phyloP scores from a whole-genome alignment of 2,329 filamentous ascomycete species.

The Coccinonectria pachysandricola region DNA sequence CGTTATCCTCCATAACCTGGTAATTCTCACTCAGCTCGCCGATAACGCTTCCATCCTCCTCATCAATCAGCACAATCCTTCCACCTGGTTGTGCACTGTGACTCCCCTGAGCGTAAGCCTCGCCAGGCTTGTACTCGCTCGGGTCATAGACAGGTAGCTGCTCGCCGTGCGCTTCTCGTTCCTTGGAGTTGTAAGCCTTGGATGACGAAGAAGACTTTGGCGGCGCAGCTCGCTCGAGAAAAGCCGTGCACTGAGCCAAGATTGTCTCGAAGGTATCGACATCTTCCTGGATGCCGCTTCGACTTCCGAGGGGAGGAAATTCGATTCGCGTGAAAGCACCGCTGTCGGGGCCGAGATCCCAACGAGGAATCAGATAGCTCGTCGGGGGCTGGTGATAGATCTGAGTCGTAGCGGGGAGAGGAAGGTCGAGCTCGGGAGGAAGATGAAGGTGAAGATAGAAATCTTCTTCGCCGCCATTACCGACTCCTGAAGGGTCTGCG shows the following conservation, averaged over 20 bases:
- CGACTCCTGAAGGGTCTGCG: slow-evolving; percentile 42
- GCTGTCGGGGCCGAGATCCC: slow-evolving; percentile 81
- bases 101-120: slow-evolving; percentile 61
- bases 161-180: slow-evolving; percentile 31
- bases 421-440: slow-evolving; percentile 86
- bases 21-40: slow-evolving; percentile 81
- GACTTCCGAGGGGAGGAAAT: slow-evolving; percentile 65
- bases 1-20: slow-evolving; percentile 65
- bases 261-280: slow-evolving; percentile 96
- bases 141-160: slow-evolving; percentile 65
- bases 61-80: slow-evolving; percentile 85
- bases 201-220: slow-evolving; percentile 30
- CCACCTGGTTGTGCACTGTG: slow-evolving; percentile 44
- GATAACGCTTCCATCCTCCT: slow-evolving; percentile 91
- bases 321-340: slow-evolving; percentile 90
- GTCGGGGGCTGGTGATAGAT: slow-evolving; percentile 92
- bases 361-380: slow-evolving; percentile 90
- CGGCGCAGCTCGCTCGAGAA: slow-evolving; percentile 72
- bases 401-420: slow-evolving; percentile 88
- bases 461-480: slow-evolving; percentile 66
- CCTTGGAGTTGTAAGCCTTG: slow-evolving; percentile 29
- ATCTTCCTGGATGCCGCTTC: slow-evolving; percentile 75
- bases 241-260: slow-evolving; percentile 92
- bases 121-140: slow-evolving; percentile 65
- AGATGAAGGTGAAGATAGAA: slow-evolving; percentile 95